Percentiles rank a stretch among this genome's conserved stretches.
phyloP scores from a whole-genome alignment of 2,329 filamentous ascomycete species.

The Celoporthe dispersa region DNA sequence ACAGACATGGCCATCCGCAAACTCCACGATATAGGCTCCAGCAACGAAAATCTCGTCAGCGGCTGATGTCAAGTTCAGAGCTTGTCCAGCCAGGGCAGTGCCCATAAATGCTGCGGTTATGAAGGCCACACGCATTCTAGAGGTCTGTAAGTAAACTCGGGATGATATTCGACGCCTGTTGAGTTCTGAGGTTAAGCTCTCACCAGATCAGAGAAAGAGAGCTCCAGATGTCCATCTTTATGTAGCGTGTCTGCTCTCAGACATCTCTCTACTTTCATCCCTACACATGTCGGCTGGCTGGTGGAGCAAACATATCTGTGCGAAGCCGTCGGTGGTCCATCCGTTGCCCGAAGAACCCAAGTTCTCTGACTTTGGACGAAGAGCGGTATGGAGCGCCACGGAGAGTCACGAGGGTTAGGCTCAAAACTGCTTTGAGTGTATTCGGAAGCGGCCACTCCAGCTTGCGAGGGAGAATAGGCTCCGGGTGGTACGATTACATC shows the following conservation, averaged over 20 bases:
- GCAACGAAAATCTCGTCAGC: constrained; percentile 6
- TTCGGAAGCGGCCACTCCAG: background rate
- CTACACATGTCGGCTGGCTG: background rate
- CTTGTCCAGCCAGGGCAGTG: background rate
- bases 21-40: constrained; percentile 34
- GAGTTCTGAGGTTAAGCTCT: background rate
- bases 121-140: constrained; percentile 14
- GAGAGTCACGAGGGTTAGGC: background rate
- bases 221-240: background rate
- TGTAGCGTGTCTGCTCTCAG: background rate
- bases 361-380: background rate
- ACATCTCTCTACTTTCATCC: background rate
- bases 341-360: background rate
- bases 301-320: background rate
- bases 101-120: constrained; percentile 14
- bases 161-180: background rate
- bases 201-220: background rate
- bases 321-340: background rate
- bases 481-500: background rate
- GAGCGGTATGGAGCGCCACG: background rate
- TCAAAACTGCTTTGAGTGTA: background rate
- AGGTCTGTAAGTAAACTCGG: too few species aligned
- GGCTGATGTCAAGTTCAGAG: background rate
- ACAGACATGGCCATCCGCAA: constrained; percentile 29
- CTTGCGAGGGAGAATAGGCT: background rate